Percentiles rank a stretch among this genome's conserved stretches.
Evolutionary conservation across 2,329 filamentous ascomycete species (phyloP).

Genomic region (Colletotrichum nymphaeae): DNA sequence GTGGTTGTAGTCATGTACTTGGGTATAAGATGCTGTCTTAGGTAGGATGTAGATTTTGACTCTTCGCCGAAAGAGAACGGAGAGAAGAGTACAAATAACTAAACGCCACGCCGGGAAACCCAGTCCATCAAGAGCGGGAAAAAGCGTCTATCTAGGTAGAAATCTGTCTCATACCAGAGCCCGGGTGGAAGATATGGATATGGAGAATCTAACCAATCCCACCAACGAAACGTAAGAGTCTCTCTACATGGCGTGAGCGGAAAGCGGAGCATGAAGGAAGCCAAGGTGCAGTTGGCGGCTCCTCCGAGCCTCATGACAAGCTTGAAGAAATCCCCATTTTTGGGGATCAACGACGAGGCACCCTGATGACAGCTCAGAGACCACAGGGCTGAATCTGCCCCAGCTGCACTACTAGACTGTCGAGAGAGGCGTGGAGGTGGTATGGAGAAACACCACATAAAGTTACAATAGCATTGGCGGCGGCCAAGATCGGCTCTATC

Average conservation of each 20-base stretch:
- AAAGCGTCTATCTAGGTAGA: background rate
- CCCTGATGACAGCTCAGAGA: background rate
- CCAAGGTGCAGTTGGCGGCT: background rate
- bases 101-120: background rate
- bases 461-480: background rate
- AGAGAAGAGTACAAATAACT: background rate
- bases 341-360: constrained; percentile 16
- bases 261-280: background rate
- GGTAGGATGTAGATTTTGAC: background rate
- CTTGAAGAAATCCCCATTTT: background rate
- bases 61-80: background rate
- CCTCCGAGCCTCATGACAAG: constrained; percentile 16
- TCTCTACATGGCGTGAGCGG: background rate
- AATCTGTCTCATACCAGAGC: background rate
- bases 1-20: background rate
- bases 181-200: constrained; percentile 8
- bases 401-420: constrained; percentile 1
- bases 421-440: background rate
- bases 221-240: background rate
- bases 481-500: background rate
- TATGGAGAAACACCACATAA: background rate
- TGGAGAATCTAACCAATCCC: background rate
- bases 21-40: background rate
- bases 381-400: constrained; percentile 21
- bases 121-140: background rate